Evolutionary conservation across 805 yeast genomes (phyloP).

Genomic region (Candida pini): DNA sequence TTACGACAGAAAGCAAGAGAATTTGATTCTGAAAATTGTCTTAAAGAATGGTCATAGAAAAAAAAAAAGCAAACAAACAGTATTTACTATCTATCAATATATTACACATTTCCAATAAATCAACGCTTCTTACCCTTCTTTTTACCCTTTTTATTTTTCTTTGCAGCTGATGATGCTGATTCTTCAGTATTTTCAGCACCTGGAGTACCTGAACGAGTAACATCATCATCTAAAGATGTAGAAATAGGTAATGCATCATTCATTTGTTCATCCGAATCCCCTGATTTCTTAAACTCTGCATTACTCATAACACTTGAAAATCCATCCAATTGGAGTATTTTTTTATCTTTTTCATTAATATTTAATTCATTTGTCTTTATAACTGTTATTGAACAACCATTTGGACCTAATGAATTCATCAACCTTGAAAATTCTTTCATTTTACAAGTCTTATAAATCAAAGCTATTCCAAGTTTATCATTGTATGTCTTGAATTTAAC

Average conservation of each 20-base stretch:
- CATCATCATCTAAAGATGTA: too few relatives aligned
- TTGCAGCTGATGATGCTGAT: too few relatives aligned
- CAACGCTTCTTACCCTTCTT: constrained; percentile 21
- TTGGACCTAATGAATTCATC: constrained; percentile 68
- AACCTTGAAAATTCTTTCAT: constrained; percentile 70
- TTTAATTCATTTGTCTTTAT: not conserved
- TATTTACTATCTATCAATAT: too few relatives aligned
- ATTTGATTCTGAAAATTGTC: too few relatives aligned
- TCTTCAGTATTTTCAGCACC: not conserved
- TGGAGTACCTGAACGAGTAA: not conserved
- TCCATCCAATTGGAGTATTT: constrained; percentile 22
- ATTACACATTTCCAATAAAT: too few relatives aligned
- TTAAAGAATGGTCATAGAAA: too few relatives aligned
- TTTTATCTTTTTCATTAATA: constrained; percentile 3
- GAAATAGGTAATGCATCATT: not conserved
- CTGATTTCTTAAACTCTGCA: constrained; percentile 11
- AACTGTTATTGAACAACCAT: constrained; percentile 33
- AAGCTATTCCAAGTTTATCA: constrained; percentile 56
- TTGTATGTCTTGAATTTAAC: constrained; percentile 60
- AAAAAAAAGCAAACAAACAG: too few relatives aligned
- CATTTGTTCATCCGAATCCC: constrained; percentile 4
- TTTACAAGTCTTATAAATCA: constrained; percentile 52
- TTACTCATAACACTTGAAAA: constrained; percentile 21
- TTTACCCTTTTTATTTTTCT: constrained; percentile 15
- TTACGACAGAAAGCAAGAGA: too few relatives aligned